Percentiles rank a stretch among this genome's conserved stretches.
Evolutionary conservation across 2,329 filamentous ascomycete species (phyloP).

Genomic region (Nigrospora sphaerica): DNA sequence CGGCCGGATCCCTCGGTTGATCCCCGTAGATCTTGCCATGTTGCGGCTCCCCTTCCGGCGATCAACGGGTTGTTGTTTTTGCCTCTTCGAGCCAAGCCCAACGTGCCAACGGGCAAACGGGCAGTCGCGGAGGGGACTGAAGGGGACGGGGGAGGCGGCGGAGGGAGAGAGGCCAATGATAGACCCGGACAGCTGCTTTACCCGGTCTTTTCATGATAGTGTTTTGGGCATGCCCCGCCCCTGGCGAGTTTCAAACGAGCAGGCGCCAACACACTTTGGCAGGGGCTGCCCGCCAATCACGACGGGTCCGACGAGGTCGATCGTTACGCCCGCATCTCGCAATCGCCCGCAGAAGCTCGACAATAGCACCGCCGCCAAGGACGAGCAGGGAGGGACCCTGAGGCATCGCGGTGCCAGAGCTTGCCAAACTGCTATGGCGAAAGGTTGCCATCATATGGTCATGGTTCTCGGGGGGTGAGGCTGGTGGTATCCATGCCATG

Average conservation of each 20-base stretch:
- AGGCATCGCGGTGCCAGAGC: not conserved
- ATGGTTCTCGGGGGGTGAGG: too few relatives aligned
- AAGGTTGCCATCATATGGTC: too few relatives aligned
- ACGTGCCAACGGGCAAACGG: too few relatives aligned
- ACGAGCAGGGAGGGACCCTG: too few relatives aligned
- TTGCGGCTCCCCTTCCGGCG: too few relatives aligned
- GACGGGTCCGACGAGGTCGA: not conserved
- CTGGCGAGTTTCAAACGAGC: constrained; percentile 8
- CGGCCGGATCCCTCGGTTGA: too few relatives aligned
- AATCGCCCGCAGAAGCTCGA: not conserved
- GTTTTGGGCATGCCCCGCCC: not conserved
- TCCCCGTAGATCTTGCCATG: too few relatives aligned
- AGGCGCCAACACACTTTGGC: constrained; percentile 3
- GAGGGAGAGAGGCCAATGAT: not conserved
- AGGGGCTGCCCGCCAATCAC: constrained; percentile 3
- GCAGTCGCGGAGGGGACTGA: too few relatives aligned
- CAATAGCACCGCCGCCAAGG: not conserved
- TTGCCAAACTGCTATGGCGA: too few relatives aligned
- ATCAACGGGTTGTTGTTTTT: too few relatives aligned
- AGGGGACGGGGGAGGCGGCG: not conserved
- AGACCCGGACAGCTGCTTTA: not conserved
- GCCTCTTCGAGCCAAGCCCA: too few relatives aligned
- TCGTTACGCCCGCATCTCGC: not conserved
- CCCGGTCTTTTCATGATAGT: not conserved
- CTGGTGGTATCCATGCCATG: too few relatives aligned